Evolutionary conservation across 345 rosid species (phyloP).

Genomic region (Rhizophora apiculata): DNA sequence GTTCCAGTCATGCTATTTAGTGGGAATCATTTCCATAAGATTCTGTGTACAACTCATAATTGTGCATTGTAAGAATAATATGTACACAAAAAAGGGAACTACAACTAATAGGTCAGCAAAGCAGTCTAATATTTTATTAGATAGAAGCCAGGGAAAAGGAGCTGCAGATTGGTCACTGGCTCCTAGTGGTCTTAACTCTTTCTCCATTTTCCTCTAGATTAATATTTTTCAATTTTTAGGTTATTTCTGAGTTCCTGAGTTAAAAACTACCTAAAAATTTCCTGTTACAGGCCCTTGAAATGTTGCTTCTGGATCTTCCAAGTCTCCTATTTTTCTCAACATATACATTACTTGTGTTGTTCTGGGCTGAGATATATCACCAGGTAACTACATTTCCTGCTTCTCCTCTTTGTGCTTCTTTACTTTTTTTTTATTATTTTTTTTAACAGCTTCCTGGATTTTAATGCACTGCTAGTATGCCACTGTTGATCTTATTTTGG

Average conservation of each 20-base stretch:
- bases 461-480: not conserved
- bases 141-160: too few species aligned
- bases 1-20: too few species aligned
- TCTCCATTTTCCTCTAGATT: not conserved
- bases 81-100: too few species aligned
- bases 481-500: not conserved
- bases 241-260: not conserved
- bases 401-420: not conserved
- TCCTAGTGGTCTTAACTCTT: too few species aligned
- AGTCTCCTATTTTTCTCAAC: constrained; percentile 75
- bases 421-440: not conserved
- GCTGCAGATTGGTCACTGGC: too few species aligned
- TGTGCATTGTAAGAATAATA: too few species aligned
- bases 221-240: not conserved
- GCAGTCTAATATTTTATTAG: too few species aligned
- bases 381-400: constrained; percentile 37
- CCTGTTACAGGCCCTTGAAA: constrained; percentile 38
- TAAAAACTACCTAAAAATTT: constrained; percentile 1
- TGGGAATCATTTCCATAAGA: too few species aligned
- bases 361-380: constrained; percentile 86
- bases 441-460: not conserved
- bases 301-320: constrained; percentile 65
- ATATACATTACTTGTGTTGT: constrained; percentile 68
- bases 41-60: too few species aligned
- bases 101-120: too few species aligned